Base-by-base conservation (phyloP, 2,329 filamentous ascomycete species). In the Neonectria coccinea region DNA sequence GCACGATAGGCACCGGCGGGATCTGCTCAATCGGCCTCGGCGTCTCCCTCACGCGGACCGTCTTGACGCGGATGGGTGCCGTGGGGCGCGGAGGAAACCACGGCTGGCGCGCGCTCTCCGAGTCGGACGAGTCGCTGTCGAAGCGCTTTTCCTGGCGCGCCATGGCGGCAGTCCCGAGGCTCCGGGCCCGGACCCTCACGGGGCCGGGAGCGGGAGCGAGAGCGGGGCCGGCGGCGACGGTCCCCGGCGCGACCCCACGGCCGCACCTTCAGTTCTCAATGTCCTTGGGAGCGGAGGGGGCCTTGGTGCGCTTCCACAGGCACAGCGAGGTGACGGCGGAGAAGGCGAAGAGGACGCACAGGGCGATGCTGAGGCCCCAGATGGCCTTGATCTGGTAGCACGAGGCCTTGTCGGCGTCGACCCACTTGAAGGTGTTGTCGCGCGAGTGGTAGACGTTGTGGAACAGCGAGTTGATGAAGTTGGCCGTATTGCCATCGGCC, bases 331-430 rank as follows among this genome's bases (percentile, higher is more conserved):
- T 83, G 54, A 90, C 78, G 50, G 84, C 80, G 2, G 88, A 90
- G 64, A 92, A 85, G 66, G 87, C 84, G 73, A 92, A 92, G 39
- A 93, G 80, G 47, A 92, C 86, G 77, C 89, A 93, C 54, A 97
- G 85, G 5, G 89, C 89, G 78, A 97, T 94, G 77, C 89, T 88
- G 65, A 97, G 80, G 1, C 93, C 94, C 94, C 94, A 97, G 69
- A 96, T 88, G 16, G 91, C 88, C 85, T 97, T 97, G 78, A 94
- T 89, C 82, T 96, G 89, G 74, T 90, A 89, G 82, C 94, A 97
- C 59, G 92, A 91, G 18, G 86, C 78, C 77, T 84, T 84, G 70
- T 83, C 84, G 4, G 83, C 81, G 59, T 83, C 83, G 22, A 84
- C 82, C 78, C 86, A 86, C 48, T 81, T 75, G 56, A 83, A 80